A percentile compares a stretch with the other conserved stretches of the same genome.
These are phyloP conservation scores for Macadamia tetraphylla DNA, from an alignment of 164 flowering plant genomes.

Conservation along the genomic window DNA sequence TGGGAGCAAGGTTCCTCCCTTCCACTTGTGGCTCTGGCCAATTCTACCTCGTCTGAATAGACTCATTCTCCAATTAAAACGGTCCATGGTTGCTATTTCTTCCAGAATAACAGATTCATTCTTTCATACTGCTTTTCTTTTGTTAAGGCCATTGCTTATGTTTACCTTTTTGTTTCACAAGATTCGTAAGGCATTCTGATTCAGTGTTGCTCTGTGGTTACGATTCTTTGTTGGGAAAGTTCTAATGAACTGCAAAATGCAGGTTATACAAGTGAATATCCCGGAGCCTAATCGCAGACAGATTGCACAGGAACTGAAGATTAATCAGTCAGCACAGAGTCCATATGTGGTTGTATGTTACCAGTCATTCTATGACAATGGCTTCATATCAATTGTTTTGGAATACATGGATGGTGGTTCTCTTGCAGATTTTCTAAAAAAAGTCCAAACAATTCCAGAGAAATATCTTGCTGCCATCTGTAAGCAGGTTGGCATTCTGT, in stretches of 20 bases:
- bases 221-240: slow-evolving; percentile 1
- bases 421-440: slow-evolving; percentile 73
- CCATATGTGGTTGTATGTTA: slow-evolving; percentile 84
- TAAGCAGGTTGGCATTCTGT: slow-evolving; percentile 58
- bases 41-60: not conserved
- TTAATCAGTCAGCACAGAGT: slow-evolving; percentile 82
- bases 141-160: too few relatives aligned
- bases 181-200: not conserved
- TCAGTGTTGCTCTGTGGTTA: not conserved
- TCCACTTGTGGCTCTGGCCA: not conserved
- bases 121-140: too few relatives aligned
- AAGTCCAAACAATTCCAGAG: slow-evolving; percentile 74
- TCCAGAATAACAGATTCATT: too few relatives aligned
- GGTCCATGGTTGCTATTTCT: too few relatives aligned
- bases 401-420: slow-evolving; percentile 99
- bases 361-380: slow-evolving; percentile 83
- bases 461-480: slow-evolving; percentile 80
- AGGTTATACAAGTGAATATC: slow-evolving; percentile 89
- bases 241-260: slow-evolving; percentile 13
- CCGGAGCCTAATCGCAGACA: slow-evolving; percentile 61
- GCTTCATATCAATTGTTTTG: slow-evolving; percentile 74
- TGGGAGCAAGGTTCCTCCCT: too few relatives aligned
- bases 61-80: not conserved
- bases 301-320: slow-evolving; percentile 85
- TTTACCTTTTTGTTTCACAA: not conserved